Base-by-base conservation (phyloP, 495 filamentous ascomycete species). In the Podospora bellae-mahoneyi region DNA sequence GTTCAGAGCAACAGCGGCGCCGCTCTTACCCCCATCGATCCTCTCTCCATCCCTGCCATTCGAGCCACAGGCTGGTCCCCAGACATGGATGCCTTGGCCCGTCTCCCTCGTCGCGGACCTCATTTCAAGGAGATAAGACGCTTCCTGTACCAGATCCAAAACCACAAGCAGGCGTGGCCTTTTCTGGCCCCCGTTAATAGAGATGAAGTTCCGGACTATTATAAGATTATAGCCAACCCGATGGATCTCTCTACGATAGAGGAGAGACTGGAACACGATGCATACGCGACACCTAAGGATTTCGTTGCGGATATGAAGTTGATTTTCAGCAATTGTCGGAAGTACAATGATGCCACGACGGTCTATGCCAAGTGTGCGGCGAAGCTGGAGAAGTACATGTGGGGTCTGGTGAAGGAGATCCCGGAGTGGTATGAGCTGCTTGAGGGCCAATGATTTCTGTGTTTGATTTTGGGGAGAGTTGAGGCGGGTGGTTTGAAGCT, bases 191-290 rank as follows among this genome's bases (percentile, higher is more conserved):
- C 94, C 3, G 94, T 97, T 66, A 97, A 96, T 71, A 87, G 87
- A 64, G 94, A 98, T 65, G 94, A 97, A 70, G 94, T 98, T 0
- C 88, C 89, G 0, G 94, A 98, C 74, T 98, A 98, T 79, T 98
- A 97, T 81, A 91, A 94, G 64, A 92, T 96, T 34, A 97, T 98
- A 78, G 89, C 90, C 74, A 88, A 94, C 76, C 94, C 94, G 3
- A 98, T 98, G 94, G 94, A 97, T 75, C 82, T 97, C 57, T 88
- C 85, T 28, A 96, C 92, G 3, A 96, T 98, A 91, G 94, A 98
- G 74, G 87, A 88, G 66, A 93, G 92, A 77, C 88, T 94, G 60
- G 92, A 97, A 72, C 91, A 90, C 61, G 94, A 98, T 76, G 84
- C 88, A 71, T 98, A 98, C 73, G 85, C 86, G 2, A 90, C 86